Evolutionary conservation across 345 rosid genomes (phyloP), one percentile per base, ranked within the genome.

Genomic region (Viola odorata): DNA sequence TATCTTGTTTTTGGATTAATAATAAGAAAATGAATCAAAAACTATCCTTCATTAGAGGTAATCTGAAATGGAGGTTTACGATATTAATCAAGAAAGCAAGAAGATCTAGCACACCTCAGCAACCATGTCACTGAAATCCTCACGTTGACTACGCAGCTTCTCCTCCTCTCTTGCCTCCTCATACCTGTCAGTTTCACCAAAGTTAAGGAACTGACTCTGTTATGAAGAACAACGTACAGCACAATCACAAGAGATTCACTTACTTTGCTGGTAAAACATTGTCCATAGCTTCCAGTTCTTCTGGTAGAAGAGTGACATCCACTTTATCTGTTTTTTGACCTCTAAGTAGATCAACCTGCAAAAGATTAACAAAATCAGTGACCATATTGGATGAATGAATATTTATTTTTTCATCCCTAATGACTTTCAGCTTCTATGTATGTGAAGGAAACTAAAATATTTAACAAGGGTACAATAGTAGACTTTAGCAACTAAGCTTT

Each of bases 81-180:
- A 23, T 23, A 23, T 52, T 8, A 47, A 50, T 51, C 51, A 16
- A 32, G 14, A 1, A 13, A 47, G 16, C 47, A 15, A 10, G 23
- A 47, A 59, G 41, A 16, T 16, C n/a, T 9, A 41, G 60, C 72
- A 40, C 74, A 89, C 99, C 99, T 95, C 97, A 1, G 95, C 91
- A 44, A 95, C 99, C 99, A 95, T 95, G 73, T 95, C 97, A 68
- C 97, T 91, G 77, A 95, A 91, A 63, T 95, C 96, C 73, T 85
- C 96, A n/a, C 81, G 86, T 69, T 91, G 94, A 77, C 85, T 95
- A 23, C 95, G 95, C 45, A 76, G 55, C 67, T 95, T 95, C 82
- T 88, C 99, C 73, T 91, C 97, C 68, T 95, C 97, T 64, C 99
- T 80, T 23, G 99, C 99, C 78, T 91, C 99, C 83, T 88, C 97